A percentile compares a stretch with the other conserved stretches of the same genome.
Evolutionary conservation across 768 basidiomycete species (phyloP).

Genomic region (Coprinellus micaceus): DNA sequence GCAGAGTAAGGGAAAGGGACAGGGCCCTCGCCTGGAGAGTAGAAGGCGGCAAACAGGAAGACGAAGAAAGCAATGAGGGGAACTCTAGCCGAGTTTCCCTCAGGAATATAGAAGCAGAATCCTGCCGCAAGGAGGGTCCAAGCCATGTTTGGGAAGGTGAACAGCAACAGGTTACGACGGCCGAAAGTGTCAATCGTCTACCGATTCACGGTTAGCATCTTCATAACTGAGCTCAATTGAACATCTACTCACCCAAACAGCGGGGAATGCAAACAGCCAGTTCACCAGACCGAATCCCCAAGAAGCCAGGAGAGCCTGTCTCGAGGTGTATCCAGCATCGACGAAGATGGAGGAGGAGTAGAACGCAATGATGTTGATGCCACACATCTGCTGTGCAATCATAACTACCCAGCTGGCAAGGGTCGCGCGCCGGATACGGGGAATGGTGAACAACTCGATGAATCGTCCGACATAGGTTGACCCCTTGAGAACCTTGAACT

Average conservation of each 20-base stretch:
- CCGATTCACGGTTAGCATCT: conserved; percentile 5
- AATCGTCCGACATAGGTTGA: conserved; percentile 43
- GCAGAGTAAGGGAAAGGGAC: conserved; percentile 91
- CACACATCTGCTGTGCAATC: conserved; percentile 82
- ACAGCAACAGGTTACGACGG: conserved; percentile 69
- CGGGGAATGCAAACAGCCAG: conserved; percentile 64
- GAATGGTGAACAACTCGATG: conserved; percentile 69
- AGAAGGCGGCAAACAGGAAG: conserved; percentile 53
- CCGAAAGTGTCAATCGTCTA: conserved; percentile 73
- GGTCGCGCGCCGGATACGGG: conserved; percentile 54
- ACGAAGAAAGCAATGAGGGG: conserved; percentile 41
- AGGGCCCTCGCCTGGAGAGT: conserved; percentile 85
- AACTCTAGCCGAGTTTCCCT: conserved; percentile 32
- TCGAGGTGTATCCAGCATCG: conserved; percentile 49
- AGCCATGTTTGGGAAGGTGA: conserved; percentile 82
- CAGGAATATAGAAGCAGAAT: conserved; percentile 58
- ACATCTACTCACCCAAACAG: conserved; percentile 62
- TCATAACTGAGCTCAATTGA: no score
- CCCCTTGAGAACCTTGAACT: conserved; percentile 54
- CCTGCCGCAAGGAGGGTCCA: conserved; percentile 72
- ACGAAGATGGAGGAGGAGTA: conserved; percentile 78
- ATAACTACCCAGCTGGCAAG: conserved; percentile 50
- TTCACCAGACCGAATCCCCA: conserved; percentile 68
- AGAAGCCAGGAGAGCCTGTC: conserved; percentile 58
- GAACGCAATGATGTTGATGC: conserved; percentile 76